A percentile compares a stretch with the other conserved stretches of the same genome.
These are phyloP conservation scores for Naganishia cerealis DNA, from an alignment of 1,284 basidiomycete species.

Conservation along the genomic window DNA sequence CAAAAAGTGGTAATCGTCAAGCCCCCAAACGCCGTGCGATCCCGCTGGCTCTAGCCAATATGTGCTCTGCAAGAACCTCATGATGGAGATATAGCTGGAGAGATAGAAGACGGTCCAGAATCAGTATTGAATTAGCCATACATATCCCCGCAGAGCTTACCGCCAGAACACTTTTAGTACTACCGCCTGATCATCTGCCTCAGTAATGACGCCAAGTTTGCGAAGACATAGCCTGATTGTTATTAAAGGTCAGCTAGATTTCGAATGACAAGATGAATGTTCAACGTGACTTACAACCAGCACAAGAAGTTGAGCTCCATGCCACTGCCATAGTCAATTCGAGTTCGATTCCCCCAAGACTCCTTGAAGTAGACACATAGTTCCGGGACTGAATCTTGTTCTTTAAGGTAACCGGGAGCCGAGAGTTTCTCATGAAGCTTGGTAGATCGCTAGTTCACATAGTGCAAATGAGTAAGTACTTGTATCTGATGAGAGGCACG, in stretches of 20 bases:
- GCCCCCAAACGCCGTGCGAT: constrained; percentile 95
- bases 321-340: constrained; percentile 97
- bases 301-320: constrained; percentile 98
- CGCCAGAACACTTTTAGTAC: constrained; percentile 89
- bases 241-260: background rate
- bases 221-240: constrained; percentile 72
- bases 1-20: constrained; percentile 95
- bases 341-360: constrained; percentile 83
- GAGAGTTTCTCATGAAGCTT: constrained; percentile 46
- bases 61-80: constrained; percentile 84
- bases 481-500: constrained; percentile 33
- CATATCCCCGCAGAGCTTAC: constrained; percentile 51
- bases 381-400: constrained; percentile 12
- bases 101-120: background rate
- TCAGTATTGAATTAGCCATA: background rate
- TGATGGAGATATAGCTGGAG: constrained; percentile 76
- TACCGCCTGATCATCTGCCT: constrained; percentile 71
- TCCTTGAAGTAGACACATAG: constrained; percentile 71
- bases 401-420: constrained; percentile 5
- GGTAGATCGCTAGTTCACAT: constrained; percentile 44
- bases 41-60: constrained; percentile 94
- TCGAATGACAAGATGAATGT: background rate
- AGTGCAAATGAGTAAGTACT: background rate
- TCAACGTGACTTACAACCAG: constrained; percentile 73
- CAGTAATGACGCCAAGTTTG: constrained; percentile 67